Conservation (phyloP, 2,329 filamentous ascomycete species). For the Aspergillus puulaauensis region DNA sequence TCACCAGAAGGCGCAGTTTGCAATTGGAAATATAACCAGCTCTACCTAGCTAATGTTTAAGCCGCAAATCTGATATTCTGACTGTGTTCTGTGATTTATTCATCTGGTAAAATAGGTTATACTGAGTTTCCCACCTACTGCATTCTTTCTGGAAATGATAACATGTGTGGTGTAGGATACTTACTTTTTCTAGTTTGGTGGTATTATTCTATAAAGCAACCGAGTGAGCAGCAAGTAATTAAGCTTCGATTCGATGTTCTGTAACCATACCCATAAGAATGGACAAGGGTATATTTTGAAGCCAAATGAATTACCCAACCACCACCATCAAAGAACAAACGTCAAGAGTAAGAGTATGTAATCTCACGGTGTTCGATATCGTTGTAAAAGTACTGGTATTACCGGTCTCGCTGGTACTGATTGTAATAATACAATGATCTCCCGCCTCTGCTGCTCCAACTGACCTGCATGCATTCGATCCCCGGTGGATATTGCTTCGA, state of each 20-base stretch:
- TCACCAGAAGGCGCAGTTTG: no score
- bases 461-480: slow-evolving; percentile 11
- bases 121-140: not conserved
- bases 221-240: not conserved
- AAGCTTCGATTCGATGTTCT: not conserved
- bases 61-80: not conserved
- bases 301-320: not conserved
- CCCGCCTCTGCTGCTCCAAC: not conserved
- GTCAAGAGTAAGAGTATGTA: not conserved
- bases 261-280: not conserved
- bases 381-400: not conserved
- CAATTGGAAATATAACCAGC: not conserved
- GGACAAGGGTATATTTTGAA: not conserved
- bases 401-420: not conserved
- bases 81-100: not conserved
- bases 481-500: slow-evolving; percentile 12
- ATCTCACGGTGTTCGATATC: not conserved
- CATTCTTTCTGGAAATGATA: not conserved
- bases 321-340: not conserved
- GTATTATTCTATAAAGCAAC: not conserved
- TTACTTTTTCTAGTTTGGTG: not conserved
- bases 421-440: not conserved
- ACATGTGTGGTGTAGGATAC: not conserved
- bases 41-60: not conserved
- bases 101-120: not conserved